These are phyloP conservation scores for Nidularia sp. DNA, from an alignment of 768 basidiomycete species.

Conservation along the genomic window DNA sequence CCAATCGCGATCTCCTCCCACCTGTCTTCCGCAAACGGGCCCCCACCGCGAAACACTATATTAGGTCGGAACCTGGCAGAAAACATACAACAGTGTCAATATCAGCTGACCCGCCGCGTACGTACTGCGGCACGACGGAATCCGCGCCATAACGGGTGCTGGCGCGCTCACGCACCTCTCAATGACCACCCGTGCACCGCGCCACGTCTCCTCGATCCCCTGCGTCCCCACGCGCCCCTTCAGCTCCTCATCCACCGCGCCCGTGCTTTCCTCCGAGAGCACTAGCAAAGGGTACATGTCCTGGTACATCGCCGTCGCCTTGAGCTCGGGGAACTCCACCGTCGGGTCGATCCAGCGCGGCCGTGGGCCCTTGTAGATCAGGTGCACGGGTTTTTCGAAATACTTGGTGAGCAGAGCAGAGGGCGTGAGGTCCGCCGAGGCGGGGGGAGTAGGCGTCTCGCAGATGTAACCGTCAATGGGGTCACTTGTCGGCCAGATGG, in stretches of 20 bases:
- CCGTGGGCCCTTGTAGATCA: constrained; percentile 63
- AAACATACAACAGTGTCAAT: not conserved
- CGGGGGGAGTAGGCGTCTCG: constrained; percentile 27
- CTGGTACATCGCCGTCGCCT: constrained; percentile 56
- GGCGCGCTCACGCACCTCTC: constrained; percentile 44
- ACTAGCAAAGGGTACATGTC: constrained; percentile 71
- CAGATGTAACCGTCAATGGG: constrained; percentile 66
- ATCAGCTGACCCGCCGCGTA: constrained; percentile 3
- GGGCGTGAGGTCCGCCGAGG: constrained; percentile 29
- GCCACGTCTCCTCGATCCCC: constrained; percentile 51
- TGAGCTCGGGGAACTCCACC: constrained; percentile 49
- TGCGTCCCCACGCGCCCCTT: constrained; percentile 41
- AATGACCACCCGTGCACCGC: constrained; percentile 40
- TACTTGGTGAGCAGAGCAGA: constrained; percentile 58
- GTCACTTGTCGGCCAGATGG: constrained; percentile 38
- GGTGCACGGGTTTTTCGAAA: constrained; percentile 55
- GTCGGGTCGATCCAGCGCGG: constrained; percentile 51
- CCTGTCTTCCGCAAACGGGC: constrained; percentile 68
- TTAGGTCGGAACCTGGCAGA: constrained; percentile 68
- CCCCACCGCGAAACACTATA: constrained; percentile 63
- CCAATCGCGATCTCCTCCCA: constrained; percentile 61
- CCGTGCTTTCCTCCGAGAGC: constrained; percentile 63
- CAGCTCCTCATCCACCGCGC: constrained; percentile 43
- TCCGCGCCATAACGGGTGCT: not conserved
- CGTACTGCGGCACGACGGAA: not conserved